Evolutionary conservation across 2,329 filamentous ascomycete species (phyloP).

Genomic region (Raffaelea albimanens): DNA sequence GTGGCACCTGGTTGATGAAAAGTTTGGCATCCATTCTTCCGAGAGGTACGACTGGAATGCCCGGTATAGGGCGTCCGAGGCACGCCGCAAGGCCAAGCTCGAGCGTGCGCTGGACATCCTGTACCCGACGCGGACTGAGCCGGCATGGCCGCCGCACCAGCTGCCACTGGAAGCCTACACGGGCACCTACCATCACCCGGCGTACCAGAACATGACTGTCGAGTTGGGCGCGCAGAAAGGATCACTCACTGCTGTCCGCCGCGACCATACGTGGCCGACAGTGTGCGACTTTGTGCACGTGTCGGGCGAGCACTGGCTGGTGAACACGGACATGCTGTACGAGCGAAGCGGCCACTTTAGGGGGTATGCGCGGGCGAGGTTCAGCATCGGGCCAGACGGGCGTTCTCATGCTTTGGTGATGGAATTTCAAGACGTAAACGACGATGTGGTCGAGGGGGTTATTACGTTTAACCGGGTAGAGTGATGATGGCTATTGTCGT

Average conservation of each 20-base stretch:
- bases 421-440: conserved; percentile 17
- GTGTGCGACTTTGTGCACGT: conserved; percentile 24
- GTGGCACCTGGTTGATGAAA: conserved; percentile 31
- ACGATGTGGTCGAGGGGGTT: conserved; percentile 18
- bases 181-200: conserved; percentile 35
- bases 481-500: not conserved
- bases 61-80: conserved; percentile 13
- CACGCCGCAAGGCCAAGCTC: conserved; percentile 10
- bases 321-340: conserved; percentile 19
- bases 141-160: conserved; percentile 20
- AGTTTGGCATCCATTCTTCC: conserved; percentile 22
- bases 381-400: conserved; percentile 20
- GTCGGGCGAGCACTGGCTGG: conserved; percentile 25
- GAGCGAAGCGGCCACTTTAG: conserved; percentile 15
- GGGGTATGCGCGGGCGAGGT: conserved; percentile 22
- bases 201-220: conserved; percentile 26
- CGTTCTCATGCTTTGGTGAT: conserved; percentile 18
- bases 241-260: conserved; percentile 15
- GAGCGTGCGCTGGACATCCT: conserved; percentile 23
- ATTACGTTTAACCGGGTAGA: conserved; percentile 20
- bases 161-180: conserved; percentile 25
- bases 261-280: conserved; percentile 22
- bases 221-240: conserved; percentile 11
- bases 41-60: conserved; percentile 27
- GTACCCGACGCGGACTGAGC: conserved; percentile 27